A percentile compares a stretch with the other conserved stretches of the same genome.
Evolutionary conservation across 1,139 yeast genomes (phyloP).

Genomic region (Yamadazyma oceani): DNA sequence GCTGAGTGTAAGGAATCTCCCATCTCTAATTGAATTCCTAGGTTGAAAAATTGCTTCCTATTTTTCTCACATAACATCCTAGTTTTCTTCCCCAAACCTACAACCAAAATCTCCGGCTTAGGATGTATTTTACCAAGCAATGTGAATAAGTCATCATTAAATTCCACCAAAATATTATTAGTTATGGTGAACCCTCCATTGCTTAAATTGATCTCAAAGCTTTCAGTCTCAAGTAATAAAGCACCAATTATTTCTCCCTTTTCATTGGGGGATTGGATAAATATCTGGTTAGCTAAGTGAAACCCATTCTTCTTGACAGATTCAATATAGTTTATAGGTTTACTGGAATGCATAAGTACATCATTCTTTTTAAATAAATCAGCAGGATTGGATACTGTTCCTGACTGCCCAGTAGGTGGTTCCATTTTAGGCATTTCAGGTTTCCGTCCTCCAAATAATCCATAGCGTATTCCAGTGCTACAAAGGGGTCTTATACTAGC

Average conservation of each 20-base stretch:
- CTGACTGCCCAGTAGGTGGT: conserved; percentile 41
- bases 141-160: conserved; percentile 41
- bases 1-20: conserved; percentile 71
- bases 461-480: neutral
- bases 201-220: conserved; percentile 57
- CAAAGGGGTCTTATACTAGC: neutral
- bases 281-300: conserved; percentile 38
- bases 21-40: conserved; percentile 70
- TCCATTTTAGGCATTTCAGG: conserved; percentile 19
- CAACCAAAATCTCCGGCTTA: conserved; percentile 71
- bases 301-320: conserved; percentile 41
- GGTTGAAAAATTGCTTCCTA: conserved; percentile 44
- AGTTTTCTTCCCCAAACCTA: conserved; percentile 67
- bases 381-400: conserved; percentile 45
- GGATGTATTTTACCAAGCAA: conserved; percentile 64
- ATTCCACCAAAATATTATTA: conserved; percentile 46
- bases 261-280: conserved; percentile 48
- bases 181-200: conserved; percentile 34
- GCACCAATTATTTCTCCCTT: conserved; percentile 50
- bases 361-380: conserved; percentile 47
- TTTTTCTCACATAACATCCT: conserved; percentile 62
- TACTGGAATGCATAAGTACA: conserved; percentile 42
- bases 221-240: conserved; percentile 61
- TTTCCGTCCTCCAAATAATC: conserved; percentile 34
- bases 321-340: conserved; percentile 47